Base-by-base conservation (phyloP, 768 basidiomycete species). In the Calocera cornea region DNA sequence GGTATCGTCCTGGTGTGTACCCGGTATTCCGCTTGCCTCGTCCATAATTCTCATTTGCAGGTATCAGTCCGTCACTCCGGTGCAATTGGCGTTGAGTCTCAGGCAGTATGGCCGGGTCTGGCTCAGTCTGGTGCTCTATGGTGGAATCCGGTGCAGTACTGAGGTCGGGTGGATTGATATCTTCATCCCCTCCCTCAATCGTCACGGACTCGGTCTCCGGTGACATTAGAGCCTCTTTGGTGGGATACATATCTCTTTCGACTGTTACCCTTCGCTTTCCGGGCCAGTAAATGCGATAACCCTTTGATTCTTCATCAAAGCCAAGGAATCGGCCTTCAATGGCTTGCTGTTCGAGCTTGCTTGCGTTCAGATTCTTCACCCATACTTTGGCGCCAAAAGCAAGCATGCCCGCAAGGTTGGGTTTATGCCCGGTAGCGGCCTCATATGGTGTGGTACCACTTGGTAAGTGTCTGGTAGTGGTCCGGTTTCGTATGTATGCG, bases 341-440 rank as follows among this genome's bases (percentile, higher is more conserved):
- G 1, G 64, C 34, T 22, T 40, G 34, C 0, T n/a, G 34, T 34
- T n/a, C 64, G 0, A 38, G 12, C 7, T 65, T 65, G 14, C 10
- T 40, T 0, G 22, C 33, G 34, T 34, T 22, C 1, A 38, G 34
- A 1, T 34, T 7, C 2, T 64, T 49, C 3, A 72, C 72, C 67
- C 71, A 71, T 40, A 66, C 67, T 17, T 69, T 40, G 0, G 64
- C 41, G 0, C 75, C 70, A 33, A 75, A 77, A n/a, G 71, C 66
- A 0, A 67, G 70, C 0, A 77, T 66, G 3, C 68, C 66, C 0
- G 72, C 36, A 14, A 38, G 36, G 36, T 38, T 38, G 5, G 36
- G 36, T 14, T 38, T 38, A 38, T 5, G 36, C 5, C 36, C 36
- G 7, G 14, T 38, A 5, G 36, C 36, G 14, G 36, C 36, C 14